Evolutionary conservation across 1,139 yeast species (phyloP).

Genomic region (Sugiyamaella neomexicana): DNA sequence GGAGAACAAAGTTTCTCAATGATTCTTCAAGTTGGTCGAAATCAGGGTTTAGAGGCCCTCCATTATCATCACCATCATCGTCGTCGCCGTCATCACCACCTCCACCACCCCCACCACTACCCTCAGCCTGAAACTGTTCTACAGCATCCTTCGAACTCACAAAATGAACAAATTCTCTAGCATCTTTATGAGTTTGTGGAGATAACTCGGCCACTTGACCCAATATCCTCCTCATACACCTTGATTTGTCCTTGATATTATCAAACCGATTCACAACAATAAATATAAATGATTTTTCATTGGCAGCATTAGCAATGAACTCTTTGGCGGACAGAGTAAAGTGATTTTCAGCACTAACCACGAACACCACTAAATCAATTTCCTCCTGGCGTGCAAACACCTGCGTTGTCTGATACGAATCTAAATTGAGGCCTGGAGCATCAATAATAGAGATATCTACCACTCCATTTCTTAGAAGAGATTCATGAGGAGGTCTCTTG

Average conservation of each 20-base stretch:
- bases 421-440: slow-evolving; percentile 96
- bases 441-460: slow-evolving; percentile 91
- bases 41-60: slow-evolving; percentile 29
- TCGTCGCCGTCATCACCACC: slow-evolving; percentile 45
- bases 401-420: slow-evolving; percentile 91
- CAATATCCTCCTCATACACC: slow-evolving; percentile 73
- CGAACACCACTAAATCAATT: slow-evolving; percentile 93
- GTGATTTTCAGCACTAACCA: slow-evolving; percentile 94
- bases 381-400: slow-evolving; percentile 96
- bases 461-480: slow-evolving; percentile 83
- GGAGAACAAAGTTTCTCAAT: slow-evolving; percentile 79
- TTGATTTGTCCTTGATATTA: slow-evolving; percentile 71
- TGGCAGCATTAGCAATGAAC: slow-evolving; percentile 86
- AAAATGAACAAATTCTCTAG: slow-evolving; percentile 91
- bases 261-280: slow-evolving; percentile 94
- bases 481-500: slow-evolving; percentile 62
- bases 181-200: slow-evolving; percentile 87
- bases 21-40: slow-evolving; percentile 85
- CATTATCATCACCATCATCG: slow-evolving; percentile 42
- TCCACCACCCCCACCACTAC: slow-evolving; percentile 35
- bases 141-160: slow-evolving; percentile 59
- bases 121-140: slow-evolving; percentile 25
- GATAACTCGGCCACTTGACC: slow-evolving; percentile 86
- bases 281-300: slow-evolving; percentile 87
- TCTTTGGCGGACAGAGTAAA: slow-evolving; percentile 93